These are phyloP conservation scores for Podospora pseudoanserina DNA, from an alignment of 495 filamentous ascomycete genomes.

Conservation along the genomic window DNA sequence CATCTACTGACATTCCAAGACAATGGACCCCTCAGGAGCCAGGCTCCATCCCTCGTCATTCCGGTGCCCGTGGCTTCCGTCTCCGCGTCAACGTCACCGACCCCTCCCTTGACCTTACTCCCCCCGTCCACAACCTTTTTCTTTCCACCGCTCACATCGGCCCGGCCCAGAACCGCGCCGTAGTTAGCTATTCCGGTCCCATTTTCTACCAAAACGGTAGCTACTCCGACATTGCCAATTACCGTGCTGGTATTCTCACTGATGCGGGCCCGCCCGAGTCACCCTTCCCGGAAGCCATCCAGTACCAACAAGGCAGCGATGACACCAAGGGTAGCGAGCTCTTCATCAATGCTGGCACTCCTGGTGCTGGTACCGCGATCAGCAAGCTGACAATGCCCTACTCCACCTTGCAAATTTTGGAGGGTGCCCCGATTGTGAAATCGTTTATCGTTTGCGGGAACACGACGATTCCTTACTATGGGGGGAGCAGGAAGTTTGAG, in stretches of 20 bases:
- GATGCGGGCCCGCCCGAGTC: neutral
- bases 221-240: neutral
- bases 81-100: constrained; percentile 14
- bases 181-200: neutral
- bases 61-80: constrained; percentile 10
- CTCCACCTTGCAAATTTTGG: constrained; percentile 7
- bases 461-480: constrained; percentile 13
- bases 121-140: neutral
- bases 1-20: neutral
- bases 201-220: constrained; percentile 16
- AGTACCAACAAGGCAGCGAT: neutral
- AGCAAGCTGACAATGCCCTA: neutral
- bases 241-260: neutral
- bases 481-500: neutral
- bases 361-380: neutral
- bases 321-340: neutral
- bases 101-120: constrained; percentile 5
- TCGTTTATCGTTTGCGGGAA: constrained; percentile 8
- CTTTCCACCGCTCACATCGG: constrained; percentile 9
- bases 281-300: neutral
- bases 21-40: neutral
- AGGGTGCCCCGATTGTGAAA: neutral
- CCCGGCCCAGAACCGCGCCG: constrained; percentile 10
- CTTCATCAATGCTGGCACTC: neutral
- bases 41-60: constrained; percentile 9